Evolutionary conservation across 805 yeast species (phyloP).

Genomic region (Candida vartiovaarae): DNA sequence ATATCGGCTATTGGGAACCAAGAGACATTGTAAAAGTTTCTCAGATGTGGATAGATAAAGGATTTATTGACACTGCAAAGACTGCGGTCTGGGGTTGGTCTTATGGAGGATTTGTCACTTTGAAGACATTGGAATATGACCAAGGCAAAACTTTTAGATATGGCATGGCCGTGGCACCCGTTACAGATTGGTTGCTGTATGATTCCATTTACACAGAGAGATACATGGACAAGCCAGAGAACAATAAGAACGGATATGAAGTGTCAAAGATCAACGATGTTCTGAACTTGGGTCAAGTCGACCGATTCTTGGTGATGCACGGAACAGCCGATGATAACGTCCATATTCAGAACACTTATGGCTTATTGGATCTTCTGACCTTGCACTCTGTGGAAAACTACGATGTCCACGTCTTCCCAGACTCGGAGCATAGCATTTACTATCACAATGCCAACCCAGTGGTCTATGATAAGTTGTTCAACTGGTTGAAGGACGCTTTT

Average conservation of each 20-base stretch:
- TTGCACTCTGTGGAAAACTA: constrained; percentile 69
- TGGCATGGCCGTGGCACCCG: constrained; percentile 97
- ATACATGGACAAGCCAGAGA: constrained; percentile 79
- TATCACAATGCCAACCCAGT: constrained; percentile 67
- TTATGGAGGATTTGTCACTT: constrained; percentile 90
- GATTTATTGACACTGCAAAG: constrained; percentile 55
- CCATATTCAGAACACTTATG: constrained; percentile 84
- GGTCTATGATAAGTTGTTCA: constrained; percentile 58
- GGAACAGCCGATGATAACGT: constrained; percentile 98
- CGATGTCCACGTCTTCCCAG: constrained; percentile 76
- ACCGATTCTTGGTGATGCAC: constrained; percentile 83
- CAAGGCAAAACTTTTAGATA: constrained; percentile 66
- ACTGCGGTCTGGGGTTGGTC: constrained; percentile 98
- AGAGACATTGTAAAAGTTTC: constrained; percentile 83
- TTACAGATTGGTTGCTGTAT: constrained; percentile 86
- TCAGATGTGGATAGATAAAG: constrained; percentile 37
- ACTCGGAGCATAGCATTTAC: constrained; percentile 66
- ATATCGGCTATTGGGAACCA: constrained; percentile 79
- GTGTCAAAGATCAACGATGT: constrained; percentile 50
- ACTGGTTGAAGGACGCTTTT: constrained; percentile 63
- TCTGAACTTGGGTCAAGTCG: constrained; percentile 44
- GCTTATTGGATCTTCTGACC: constrained; percentile 69
- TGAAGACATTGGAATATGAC: constrained; percentile 83
- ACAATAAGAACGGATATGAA: constrained; percentile 58
- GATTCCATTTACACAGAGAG: constrained; percentile 95